Evolutionary conservation across 2,329 filamentous ascomycete genomes (phyloP), one percentile per base, ranked within the genome.

Genomic region (Endoconidiophora polonica): DNA sequence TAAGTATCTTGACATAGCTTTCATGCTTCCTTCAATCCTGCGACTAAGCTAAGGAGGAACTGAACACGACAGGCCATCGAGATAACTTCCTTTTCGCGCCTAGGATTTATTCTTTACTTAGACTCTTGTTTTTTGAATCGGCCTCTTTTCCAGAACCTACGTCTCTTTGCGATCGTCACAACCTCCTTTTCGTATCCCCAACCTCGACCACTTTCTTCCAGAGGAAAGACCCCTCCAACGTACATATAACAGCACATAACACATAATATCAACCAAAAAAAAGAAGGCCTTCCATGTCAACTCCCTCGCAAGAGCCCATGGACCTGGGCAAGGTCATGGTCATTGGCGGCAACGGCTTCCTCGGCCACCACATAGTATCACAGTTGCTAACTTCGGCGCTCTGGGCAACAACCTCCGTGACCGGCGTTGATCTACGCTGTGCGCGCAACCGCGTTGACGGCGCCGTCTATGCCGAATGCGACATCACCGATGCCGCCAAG

Each of bases 331-430:
- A 73, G 56, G 81, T 87, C 59, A 72, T 88, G 57, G 79, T 91
- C 57, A 79, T 90, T 57, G 85, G 85, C 59, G 85, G 85, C 61
- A 88, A 85, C 62, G 85, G 85, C 56, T 90, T 91, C 66, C 73
- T 91, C 14, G 85, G 85, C 62, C 81, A 84, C 66, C 83, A 90
- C 66, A 81, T 90, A 57, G 81, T 90, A 61, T 76, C 80, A 64
- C 73, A 84, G 60, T 72, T 86, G 52, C 70, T 84, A 58, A 73
- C 75, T 40, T 59, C 60, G 39, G 44, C 53, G 40, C 56, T 55
- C 40, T 69, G 67, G 67, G 60, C 59, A 52, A 68, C 69, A 55
- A 65, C 64, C 53, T 66, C 71, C 55, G 76, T 90, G 39, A 74
- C 78, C 44, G 83, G 85, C 16, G 66, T 88, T 57, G 85, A 90